phyloP scores from a whole-genome alignment of 305 asterid species.

The Ilex paraguariensis region DNA sequence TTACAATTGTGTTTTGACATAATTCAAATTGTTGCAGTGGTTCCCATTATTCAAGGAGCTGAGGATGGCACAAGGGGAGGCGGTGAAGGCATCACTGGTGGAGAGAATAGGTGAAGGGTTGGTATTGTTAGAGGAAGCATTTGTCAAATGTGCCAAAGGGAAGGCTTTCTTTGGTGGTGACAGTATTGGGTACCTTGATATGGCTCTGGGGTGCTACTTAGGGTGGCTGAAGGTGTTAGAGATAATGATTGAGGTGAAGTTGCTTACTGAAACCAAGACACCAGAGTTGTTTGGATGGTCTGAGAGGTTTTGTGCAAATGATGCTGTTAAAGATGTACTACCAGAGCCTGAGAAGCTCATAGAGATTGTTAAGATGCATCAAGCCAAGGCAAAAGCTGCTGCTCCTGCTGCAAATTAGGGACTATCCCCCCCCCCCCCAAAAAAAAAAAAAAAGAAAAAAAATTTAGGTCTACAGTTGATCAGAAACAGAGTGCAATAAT shows the following conservation, averaged over 20 bases:
- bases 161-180: slow-evolving; percentile 39
- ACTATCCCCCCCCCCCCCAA: too few species aligned
- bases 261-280: slow-evolving; percentile 24
- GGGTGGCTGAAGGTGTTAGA: slow-evolving; percentile 36
- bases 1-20: too few species aligned
- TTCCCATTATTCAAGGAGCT: slow-evolving; percentile 11
- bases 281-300: slow-evolving; percentile 27
- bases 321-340: slow-evolving; percentile 22
- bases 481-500: too few species aligned
- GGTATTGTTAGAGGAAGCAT: slow-evolving; percentile 38
- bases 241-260: slow-evolving; percentile 6
- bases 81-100: slow-evolving; percentile 10
- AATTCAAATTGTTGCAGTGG: slow-evolving; percentile 16
- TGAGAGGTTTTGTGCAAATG: slow-evolving; percentile 10
- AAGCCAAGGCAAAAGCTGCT: slow-evolving; percentile 4
- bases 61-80: slow-evolving; percentile 11
- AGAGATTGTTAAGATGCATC: slow-evolving; percentile 15
- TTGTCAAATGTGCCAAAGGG: slow-evolving; percentile 34
- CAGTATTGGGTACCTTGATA: slow-evolving; percentile 31
- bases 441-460: too few species aligned
- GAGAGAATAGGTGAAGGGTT: slow-evolving; percentile 20
- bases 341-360: slow-evolving; percentile 25
- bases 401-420: not conserved
- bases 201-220: slow-evolving; percentile 33
- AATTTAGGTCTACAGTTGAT: too few species aligned